These are phyloP conservation scores for Russula compacta DNA, from an alignment of 768 basidiomycete genomes.

Conservation along the genomic window DNA sequence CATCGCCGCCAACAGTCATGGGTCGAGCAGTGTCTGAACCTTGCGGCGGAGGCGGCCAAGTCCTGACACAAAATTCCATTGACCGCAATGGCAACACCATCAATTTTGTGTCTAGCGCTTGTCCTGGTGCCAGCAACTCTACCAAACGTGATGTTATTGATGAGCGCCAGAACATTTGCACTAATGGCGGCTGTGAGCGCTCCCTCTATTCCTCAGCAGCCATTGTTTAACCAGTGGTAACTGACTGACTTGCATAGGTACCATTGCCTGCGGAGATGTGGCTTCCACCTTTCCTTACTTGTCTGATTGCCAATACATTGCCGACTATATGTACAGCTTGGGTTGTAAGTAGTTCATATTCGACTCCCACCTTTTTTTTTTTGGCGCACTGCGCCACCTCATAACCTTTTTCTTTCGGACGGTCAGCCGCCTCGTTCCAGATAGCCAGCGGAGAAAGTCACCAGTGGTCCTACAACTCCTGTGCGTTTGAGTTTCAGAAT, in stretches of 20 bases:
- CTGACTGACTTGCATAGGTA: too few species aligned
- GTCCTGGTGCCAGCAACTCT: background rate
- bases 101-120: background rate
- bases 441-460: background rate
- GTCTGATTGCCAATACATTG: background rate
- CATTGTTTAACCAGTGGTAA: background rate
- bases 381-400: too few species aligned
- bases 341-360: background rate
- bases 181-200: background rate
- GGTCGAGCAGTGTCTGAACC: background rate
- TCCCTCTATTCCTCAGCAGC: too few species aligned
- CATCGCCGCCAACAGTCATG: background rate
- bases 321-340: background rate
- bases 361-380: background rate
- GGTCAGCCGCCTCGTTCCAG: background rate
- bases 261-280: too few species aligned
- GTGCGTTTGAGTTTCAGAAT: background rate
- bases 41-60: background rate
- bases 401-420: background rate
- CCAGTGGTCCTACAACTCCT: background rate
- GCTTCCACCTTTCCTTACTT: background rate
- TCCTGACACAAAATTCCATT: background rate
- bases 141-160: background rate
- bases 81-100: background rate
- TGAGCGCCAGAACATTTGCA: background rate